Evolutionary conservation across 2,329 filamentous ascomycete species (phyloP).

Genomic region (Cercospora nicotianae): DNA sequence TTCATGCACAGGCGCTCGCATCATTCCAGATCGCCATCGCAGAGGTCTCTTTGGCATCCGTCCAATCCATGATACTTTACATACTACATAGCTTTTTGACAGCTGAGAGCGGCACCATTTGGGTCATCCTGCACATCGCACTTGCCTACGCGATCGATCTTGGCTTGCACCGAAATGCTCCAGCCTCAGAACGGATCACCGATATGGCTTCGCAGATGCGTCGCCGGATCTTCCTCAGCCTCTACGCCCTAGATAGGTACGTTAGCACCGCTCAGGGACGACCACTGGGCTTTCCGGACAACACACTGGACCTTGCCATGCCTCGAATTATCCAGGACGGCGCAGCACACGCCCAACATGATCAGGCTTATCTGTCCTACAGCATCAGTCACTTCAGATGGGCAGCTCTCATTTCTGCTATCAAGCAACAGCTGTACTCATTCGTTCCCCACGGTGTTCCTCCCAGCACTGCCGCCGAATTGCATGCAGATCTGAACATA

Average conservation of each 20-base stretch:
- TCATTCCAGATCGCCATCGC: background rate
- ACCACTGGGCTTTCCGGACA: conserved; percentile 16
- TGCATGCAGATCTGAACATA: background rate
- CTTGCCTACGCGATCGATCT: conserved; percentile 11
- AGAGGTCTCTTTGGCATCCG: conserved; percentile 2
- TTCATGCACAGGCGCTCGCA: background rate
- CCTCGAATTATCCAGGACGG: background rate
- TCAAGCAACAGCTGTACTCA: conserved; percentile 13
- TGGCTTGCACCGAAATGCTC: conserved; percentile 4
- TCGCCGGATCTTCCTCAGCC: conserved; percentile 3
- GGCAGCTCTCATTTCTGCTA: conserved; percentile 8
- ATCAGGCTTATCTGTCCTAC: conserved; percentile 11
- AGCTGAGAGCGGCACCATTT: background rate
- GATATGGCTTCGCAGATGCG: conserved; percentile 1
- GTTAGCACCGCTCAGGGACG: conserved; percentile 12
- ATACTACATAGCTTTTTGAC: conserved; percentile 9
- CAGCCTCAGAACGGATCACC: background rate
- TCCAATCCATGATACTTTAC: conserved; percentile 3
- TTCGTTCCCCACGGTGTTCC: background rate
- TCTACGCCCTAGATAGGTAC: conserved; percentile 11
- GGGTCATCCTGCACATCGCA: conserved; percentile 9
- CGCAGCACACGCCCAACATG: background rate
- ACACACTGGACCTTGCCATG: conserved; percentile 11
- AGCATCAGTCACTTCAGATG: conserved; percentile 11
- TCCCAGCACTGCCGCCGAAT: background rate